Evolutionary conservation across 495 filamentous ascomycete species (phyloP), one percentile per base, ranked within the genome.

Genomic region (Penicillium goetzii): DNA sequence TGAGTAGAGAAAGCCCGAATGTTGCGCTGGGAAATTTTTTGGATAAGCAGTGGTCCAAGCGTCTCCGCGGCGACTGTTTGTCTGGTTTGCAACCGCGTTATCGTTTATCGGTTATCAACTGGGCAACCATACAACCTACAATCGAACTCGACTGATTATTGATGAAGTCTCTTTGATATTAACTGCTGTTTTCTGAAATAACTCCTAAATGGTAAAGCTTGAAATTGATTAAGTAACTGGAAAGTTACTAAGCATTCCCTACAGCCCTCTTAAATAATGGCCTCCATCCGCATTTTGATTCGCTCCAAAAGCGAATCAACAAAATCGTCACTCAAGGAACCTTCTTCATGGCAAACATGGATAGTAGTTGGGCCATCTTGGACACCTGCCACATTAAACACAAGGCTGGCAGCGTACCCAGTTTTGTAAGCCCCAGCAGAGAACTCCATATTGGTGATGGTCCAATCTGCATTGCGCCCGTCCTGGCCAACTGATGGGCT

Each of bases 31-130:
- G 67, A 66, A 70, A 64, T 73, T 76, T 76, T 75, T 73, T 70
- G 58, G 74, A 79, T 79, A 79, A 80, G 77, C 69, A 58, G 68
- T 79, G 77, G 77, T 71, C 77, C 76, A 73, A 78, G 78, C 78
- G 70, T 69, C 63, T 67, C 68, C 65, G 67, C 71, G 68, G 65
- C 51, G 60, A 40, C 26, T 60, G 62, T 75, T 69, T 67, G 62
- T 32, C 55, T 34, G 57, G 75, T 79, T 79, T 78, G 76, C 65
- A 72, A 11, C 36, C 3, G 3, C 36, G 5, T 30, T 41, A 26
- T 43, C 55, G 36, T n/a, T 36, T 23, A 43, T 32, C 33, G 15
- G 19, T 11, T 11, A 17, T 5, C 36, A 14, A 45, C 41, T 21
- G 2, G 7, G 2, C 19, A 11, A 21, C 11, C 7, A n/a, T n/a